These are phyloP conservation scores for Gossypium rotundifolium DNA, from an alignment of 345 rosid species.

Conservation along the genomic window DNA sequence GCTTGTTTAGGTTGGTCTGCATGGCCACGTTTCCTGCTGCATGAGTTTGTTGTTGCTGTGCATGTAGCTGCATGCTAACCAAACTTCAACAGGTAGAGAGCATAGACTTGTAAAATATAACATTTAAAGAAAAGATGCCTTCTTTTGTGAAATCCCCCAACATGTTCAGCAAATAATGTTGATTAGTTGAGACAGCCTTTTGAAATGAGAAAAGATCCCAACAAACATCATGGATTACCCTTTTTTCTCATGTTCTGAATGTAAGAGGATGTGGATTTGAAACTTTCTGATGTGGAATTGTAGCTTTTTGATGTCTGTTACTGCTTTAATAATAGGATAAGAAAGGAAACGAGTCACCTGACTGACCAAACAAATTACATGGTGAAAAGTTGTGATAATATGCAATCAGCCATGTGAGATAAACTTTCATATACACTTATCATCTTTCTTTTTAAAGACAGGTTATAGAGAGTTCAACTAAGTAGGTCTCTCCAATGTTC, in stretches of 20 bases:
- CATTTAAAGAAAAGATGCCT: background rate
- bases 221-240: background rate
- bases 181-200: slow-evolving; percentile 19
- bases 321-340: slow-evolving; percentile 18
- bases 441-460: background rate
- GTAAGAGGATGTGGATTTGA: slow-evolving; percentile 21
- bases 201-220: slow-evolving; percentile 1
- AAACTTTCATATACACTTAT: background rate
- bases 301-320: slow-evolving; percentile 38
- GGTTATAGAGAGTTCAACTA: background rate
- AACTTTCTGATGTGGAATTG: slow-evolving; percentile 44
- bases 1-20: no score
- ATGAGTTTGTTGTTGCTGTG: no score
- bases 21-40: no score
- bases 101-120: background rate
- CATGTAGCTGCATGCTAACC: no score
- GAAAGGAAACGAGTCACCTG: background rate
- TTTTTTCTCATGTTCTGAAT: background rate
- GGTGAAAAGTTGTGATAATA: background rate
- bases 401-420: slow-evolving; percentile 23
- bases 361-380: background rate
- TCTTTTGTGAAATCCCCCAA: slow-evolving; percentile 5
- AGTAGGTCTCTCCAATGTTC: background rate
- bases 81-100: slow-evolving; percentile 8
- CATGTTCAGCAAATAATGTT: background rate